Conservation (phyloP, 352 stramenopile species). For the Globisporangium recalcitrans region DNA sequence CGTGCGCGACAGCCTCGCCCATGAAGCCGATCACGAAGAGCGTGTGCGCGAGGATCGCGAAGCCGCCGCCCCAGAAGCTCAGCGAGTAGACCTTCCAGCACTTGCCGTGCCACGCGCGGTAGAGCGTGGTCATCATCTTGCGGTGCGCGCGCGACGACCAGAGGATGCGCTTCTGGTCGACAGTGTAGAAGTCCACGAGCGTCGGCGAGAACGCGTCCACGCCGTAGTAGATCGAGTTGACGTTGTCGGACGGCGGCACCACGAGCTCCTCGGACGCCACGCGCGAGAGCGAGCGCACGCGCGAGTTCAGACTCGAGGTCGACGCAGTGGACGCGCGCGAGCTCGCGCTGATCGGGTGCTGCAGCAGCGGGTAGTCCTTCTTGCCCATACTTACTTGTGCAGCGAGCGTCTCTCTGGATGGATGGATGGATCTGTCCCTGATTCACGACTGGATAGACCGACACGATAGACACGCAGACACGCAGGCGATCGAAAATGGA, state of each 20-base stretch:
- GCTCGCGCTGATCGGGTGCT: conserved; percentile 29
- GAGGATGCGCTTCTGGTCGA: conserved; percentile 81
- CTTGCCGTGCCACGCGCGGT: conserved; percentile 64
- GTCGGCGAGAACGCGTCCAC: conserved; percentile 83
- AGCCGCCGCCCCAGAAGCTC: conserved; percentile 65
- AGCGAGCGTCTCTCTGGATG: no score
- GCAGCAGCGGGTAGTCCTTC: conserved; percentile 54
- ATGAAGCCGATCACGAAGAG: conserved; percentile 57
- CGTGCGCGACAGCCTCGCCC: conserved; percentile 50
- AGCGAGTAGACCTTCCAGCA: conserved; percentile 69
- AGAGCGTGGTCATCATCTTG: conserved; percentile 88
- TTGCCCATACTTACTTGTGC: conserved; percentile 15
- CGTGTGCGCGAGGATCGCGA: conserved; percentile 48
- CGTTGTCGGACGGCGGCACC: conserved; percentile 60
- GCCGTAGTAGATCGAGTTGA: conserved; percentile 84
- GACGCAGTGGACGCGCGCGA: conserved; percentile 50
- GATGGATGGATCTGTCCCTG: no score
- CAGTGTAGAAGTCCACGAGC: conserved; percentile 83
- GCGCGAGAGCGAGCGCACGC: conserved; percentile 22
- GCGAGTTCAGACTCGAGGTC: conserved; percentile 13
- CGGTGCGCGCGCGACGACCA: conserved; percentile 82
- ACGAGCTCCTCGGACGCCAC: conserved; percentile 78
- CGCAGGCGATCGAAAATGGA: neutral
- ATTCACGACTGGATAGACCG: neutral
- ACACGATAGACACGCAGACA: neutral